These are phyloP conservation scores for Trichothecium sympodiale DNA, from an alignment of 2,329 filamentous ascomycete species.

Conservation along the genomic window DNA sequence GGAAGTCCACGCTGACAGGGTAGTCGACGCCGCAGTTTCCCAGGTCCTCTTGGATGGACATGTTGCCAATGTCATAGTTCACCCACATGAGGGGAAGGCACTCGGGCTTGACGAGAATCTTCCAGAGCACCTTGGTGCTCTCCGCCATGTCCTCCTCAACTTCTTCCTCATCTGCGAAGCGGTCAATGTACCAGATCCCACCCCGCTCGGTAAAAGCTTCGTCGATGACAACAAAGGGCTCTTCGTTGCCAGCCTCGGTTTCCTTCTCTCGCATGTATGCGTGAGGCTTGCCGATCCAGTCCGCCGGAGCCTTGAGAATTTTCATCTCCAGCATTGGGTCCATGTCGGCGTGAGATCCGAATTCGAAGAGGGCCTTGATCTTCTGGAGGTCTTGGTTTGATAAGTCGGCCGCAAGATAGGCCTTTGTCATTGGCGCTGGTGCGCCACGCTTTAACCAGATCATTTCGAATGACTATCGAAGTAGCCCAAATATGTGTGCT, in stretches of 20 bases:
- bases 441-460: no score
- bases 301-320: conserved; percentile 9
- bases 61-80: conserved; percentile 14
- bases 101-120: conserved; percentile 11
- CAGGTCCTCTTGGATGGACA: conserved; percentile 10
- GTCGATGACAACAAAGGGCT: conserved; percentile 11
- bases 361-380: conserved; percentile 11
- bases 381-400: no score
- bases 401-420: no score
- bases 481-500: no score
- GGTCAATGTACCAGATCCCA: conserved; percentile 12
- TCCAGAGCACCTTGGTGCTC: conserved; percentile 10
- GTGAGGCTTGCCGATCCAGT: conserved; percentile 9
- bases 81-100: conserved; percentile 7
- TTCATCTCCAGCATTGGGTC: conserved; percentile 11
- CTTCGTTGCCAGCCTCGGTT: conserved; percentile 8
- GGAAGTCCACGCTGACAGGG: conserved; percentile 7
- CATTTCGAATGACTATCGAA: no score
- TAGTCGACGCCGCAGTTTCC: conserved; percentile 9
- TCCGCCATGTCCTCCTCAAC: conserved; percentile 8
- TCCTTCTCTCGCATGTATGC: conserved; percentile 11
- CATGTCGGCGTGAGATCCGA: conserved; percentile 10
- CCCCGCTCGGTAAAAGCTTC: conserved; percentile 4
- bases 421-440: no score
- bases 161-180: conserved; percentile 8